Percentiles rank a stretch among this genome's conserved stretches.
These are phyloP conservation scores for Inga laurina DNA, from an alignment of 306 rosid genomes.

Conservation along the genomic window DNA sequence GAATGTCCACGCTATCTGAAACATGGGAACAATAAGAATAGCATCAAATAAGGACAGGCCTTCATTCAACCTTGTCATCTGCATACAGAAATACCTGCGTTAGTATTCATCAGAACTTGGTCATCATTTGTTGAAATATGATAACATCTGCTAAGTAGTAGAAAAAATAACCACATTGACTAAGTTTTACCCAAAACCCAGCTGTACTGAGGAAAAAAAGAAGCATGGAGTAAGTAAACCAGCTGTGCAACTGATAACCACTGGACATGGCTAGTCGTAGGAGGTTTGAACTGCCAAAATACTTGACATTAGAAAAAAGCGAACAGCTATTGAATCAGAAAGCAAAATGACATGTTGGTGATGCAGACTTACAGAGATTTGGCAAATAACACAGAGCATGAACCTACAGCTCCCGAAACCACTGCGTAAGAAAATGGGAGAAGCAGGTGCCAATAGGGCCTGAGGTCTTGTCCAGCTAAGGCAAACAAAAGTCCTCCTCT, in stretches of 20 bases:
- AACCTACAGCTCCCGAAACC: conserved; percentile 97
- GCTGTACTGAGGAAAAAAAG: conserved; percentile 95
- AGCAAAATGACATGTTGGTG: conserved; percentile 29
- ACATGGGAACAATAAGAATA: conserved; percentile 96
- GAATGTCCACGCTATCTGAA: conserved; percentile 96
- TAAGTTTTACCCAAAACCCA: conserved; percentile 89
- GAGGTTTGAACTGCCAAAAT: conserved; percentile 75
- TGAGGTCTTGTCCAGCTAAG: conserved; percentile 80
- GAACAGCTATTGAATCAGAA: conserved; percentile 13
- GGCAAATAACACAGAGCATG: conserved; percentile 96
- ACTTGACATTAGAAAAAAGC: conserved; percentile 28
- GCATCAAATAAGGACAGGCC: conserved; percentile 94
- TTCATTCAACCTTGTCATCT: conserved; percentile 98
- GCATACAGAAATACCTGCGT: conserved; percentile 41
- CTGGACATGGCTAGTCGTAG: conserved; percentile 84
- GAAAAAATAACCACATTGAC: background rate
- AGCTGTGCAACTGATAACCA: conserved; percentile 85
- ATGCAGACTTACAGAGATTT: conserved; percentile 86
- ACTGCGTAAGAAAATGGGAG: conserved; percentile 92
- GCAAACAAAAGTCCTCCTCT: conserved; percentile 76
- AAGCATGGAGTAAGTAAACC: conserved; percentile 93
- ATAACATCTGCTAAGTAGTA: background rate
- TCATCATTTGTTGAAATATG: background rate
- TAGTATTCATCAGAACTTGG: conserved; percentile 4
- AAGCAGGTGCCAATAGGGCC: conserved; percentile 79